Evolutionary conservation across 78 protist genomes (phyloP).

Genomic region (Cavenderia fasciculata): DNA sequence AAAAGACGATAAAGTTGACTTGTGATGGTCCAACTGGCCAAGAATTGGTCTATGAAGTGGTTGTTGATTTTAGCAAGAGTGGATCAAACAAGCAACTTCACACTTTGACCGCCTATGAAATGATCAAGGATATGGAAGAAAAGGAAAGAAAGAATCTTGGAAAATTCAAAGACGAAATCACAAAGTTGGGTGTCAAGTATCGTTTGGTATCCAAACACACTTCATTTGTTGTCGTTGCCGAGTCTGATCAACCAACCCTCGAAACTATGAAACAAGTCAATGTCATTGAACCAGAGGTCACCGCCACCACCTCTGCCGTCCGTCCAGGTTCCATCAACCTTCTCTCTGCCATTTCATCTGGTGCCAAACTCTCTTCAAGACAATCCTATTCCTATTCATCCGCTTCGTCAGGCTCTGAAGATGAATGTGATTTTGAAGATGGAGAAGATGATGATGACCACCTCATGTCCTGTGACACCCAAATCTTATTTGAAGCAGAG

Average conservation of each 20-base stretch:
- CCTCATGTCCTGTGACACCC: too few species aligned
- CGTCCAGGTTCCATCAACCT: too few species aligned
- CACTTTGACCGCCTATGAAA: conserved; percentile 15
- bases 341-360: too few species aligned
- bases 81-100: not conserved
- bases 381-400: too few species aligned
- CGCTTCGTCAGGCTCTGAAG: too few species aligned
- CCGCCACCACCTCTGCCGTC: not conserved
- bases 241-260: not conserved
- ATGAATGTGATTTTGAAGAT: too few species aligned
- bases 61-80: not conserved
- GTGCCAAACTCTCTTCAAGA: too few species aligned
- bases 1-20: not conserved
- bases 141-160: not conserved
- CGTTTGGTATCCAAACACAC: conserved; percentile 45
- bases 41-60: not conserved
- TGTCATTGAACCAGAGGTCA: not conserved
- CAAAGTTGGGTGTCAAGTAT: conserved; percentile 31
- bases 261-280: conserved; percentile 45
- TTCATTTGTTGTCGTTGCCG: conserved; percentile 35
- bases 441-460: too few species aligned
- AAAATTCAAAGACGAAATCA: conserved; percentile 8
- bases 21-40: conserved; percentile 55
- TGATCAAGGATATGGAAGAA: conserved; percentile 33
- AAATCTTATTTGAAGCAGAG: too few species aligned